Conservation (phyloP, 2,329 filamentous ascomycete genomes). For the Stagonosporopsis rhizophila region DNA sequence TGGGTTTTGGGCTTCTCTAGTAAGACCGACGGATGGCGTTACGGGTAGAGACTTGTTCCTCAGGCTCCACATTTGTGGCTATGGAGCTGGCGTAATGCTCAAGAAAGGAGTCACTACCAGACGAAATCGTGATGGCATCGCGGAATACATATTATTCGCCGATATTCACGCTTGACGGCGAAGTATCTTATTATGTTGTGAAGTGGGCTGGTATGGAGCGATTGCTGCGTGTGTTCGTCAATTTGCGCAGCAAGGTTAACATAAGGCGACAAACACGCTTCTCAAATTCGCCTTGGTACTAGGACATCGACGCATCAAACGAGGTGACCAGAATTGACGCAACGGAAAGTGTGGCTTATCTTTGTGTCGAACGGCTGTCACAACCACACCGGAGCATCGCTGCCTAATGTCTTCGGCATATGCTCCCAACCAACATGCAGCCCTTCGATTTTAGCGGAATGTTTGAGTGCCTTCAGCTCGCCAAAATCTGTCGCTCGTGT, state of each 20-base stretch:
- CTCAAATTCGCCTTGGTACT: no score
- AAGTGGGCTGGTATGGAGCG: no score
- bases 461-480: slow-evolving; percentile 55
- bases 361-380: background rate
- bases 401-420: slow-evolving; percentile 60
- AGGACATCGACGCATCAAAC: background rate
- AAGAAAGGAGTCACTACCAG: background rate
- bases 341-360: background rate
- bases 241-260: no score
- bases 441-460: slow-evolving; percentile 58
- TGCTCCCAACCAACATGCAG: slow-evolving; percentile 57
- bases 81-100: background rate
- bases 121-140: no score
- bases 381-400: slow-evolving; percentile 54
- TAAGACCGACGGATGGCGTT: background rate
- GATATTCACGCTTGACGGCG: no score
- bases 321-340: background rate
- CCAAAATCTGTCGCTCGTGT: slow-evolving; percentile 57
- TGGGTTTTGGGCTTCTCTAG: background rate
- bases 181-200: no score
- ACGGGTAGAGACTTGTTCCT: no score
- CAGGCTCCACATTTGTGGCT: background rate
- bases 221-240: no score
- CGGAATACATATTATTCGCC: no score
- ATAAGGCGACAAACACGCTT: no score